Conservation (phyloP, 805 yeast genomes). For the Limtongozyma cylindracea region DNA sequence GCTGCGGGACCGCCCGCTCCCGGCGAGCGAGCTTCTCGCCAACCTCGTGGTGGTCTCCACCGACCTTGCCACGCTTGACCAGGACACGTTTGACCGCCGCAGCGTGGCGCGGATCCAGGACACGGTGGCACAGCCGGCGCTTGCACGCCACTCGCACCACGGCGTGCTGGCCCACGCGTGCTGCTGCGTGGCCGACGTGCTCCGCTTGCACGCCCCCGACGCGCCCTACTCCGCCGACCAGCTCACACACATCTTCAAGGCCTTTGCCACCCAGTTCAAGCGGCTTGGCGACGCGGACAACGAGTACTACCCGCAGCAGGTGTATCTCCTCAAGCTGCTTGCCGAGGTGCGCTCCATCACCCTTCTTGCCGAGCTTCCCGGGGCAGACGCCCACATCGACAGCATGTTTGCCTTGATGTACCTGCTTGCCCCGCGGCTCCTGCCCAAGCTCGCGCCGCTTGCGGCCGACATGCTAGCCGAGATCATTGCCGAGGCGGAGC, state of each 20-base stretch:
- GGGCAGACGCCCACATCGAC: slow-evolving; percentile 26
- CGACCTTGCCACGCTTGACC: no score
- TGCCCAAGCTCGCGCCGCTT: slow-evolving; percentile 27
- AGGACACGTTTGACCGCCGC: no score
- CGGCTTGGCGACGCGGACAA: slow-evolving; percentile 25
- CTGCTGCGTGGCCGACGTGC: slow-evolving; percentile 51
- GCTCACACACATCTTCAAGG: slow-evolving; percentile 35
- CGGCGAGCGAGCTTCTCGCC: no score
- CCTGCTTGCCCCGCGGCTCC: slow-evolving; percentile 18
- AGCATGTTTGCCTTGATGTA: slow-evolving; percentile 37
- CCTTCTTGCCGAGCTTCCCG: slow-evolving; percentile 49
- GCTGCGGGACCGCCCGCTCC: no score
- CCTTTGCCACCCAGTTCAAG: slow-evolving; percentile 38
- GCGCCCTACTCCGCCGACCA: slow-evolving; percentile 59
- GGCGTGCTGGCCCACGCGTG: slow-evolving; percentile 52
- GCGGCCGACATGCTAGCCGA: slow-evolving; percentile 54
- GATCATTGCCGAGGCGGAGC: slow-evolving; percentile 43
- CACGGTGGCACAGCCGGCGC: no score
- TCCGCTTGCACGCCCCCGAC: slow-evolving; percentile 68
- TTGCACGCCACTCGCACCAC: slow-evolving; percentile 30
- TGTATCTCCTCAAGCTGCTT: slow-evolving; percentile 36
- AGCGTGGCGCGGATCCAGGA: no score
- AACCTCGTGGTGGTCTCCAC: no score
- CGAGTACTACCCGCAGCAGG: slow-evolving; percentile 35
- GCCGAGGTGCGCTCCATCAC: slow-evolving; percentile 58